phyloP scores from a whole-genome alignment of 345 rosid species.

The Noccaea bulbosa region DNA sequence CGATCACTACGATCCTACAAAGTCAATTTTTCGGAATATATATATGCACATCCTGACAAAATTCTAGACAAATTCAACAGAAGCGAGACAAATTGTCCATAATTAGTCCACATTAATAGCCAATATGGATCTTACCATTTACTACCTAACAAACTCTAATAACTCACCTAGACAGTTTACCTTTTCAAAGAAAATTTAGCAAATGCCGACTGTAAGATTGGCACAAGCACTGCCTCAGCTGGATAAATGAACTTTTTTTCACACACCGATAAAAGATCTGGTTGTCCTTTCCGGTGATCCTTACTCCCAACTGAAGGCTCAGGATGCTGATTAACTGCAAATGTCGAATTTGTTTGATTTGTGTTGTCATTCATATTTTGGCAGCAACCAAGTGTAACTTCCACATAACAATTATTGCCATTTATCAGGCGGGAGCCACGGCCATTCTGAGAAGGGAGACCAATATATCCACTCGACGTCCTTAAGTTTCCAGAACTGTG shows the following conservation, averaged over 20 bases:
- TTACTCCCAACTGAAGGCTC: conserved; percentile 65
- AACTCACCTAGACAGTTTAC: conserved; percentile 47
- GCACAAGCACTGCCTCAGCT: conserved; percentile 89
- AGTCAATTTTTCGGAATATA: conserved; percentile 25
- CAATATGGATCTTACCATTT: conserved; percentile 29
- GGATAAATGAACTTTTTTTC: conserved; percentile 87
- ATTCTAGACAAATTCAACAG: conserved; percentile 12
- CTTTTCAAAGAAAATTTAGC: conserved; percentile 91
- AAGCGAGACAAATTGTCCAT: conserved; percentile 18
- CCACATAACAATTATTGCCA: conserved; percentile 73
- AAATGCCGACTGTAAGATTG: conserved; percentile 77
- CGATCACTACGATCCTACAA: conserved; percentile 24
- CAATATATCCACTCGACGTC: conserved; percentile 64
- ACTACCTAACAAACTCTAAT: conserved; percentile 28
- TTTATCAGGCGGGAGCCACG: conserved; percentile 67
- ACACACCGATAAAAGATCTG: conserved; percentile 47
- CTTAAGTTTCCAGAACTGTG: conserved; percentile 64
- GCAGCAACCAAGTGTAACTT: conserved; percentile 84
- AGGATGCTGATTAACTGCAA: conserved; percentile 51
- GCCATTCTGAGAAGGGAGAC: conserved; percentile 68
- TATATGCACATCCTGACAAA: conserved; percentile 10
- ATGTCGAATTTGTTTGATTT: conserved; percentile 49
- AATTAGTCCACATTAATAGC: neutral
- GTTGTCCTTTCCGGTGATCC: conserved; percentile 58
- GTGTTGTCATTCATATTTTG: conserved; percentile 53